Conservation (phyloP, 768 basidiomycete genomes). For the Tricholomella constricta region DNA sequence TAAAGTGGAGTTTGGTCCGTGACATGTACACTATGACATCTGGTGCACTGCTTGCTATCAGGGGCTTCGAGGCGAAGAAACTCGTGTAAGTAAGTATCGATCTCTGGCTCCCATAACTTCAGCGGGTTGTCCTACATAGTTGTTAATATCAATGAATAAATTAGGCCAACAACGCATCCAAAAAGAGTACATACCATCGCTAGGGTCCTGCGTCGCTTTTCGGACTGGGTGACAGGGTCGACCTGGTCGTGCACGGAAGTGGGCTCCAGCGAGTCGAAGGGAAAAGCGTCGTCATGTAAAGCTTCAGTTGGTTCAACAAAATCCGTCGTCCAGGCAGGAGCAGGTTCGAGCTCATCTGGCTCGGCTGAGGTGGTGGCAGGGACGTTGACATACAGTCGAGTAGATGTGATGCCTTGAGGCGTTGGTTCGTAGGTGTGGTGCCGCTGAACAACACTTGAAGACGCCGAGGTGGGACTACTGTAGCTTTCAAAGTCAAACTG, state of each 20-base stretch:
- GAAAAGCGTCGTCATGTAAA: background rate
- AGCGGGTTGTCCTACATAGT: constrained; percentile 1
- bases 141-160: background rate
- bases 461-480: background rate
- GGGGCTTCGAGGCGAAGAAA: background rate
- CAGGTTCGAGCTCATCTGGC: background rate
- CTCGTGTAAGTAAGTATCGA: background rate
- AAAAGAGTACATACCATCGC: background rate
- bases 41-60: background rate
- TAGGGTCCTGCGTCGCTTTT: background rate
- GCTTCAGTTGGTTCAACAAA: background rate
- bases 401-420: background rate
- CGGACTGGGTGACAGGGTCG: background rate
- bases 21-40: background rate
- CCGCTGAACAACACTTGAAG: background rate
- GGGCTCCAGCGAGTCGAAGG: background rate
- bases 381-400: background rate
- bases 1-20: background rate
- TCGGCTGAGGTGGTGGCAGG: background rate
- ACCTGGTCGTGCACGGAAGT: too few relatives aligned
- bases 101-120: background rate
- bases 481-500: background rate
- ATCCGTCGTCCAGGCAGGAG: background rate
- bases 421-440: background rate
- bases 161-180: too few relatives aligned